Percentiles rank a stretch among this genome's conserved stretches.
These are phyloP conservation scores for Neolentinus lepideus DNA, from an alignment of 1,284 basidiomycete genomes.

Conservation along the genomic window DNA sequence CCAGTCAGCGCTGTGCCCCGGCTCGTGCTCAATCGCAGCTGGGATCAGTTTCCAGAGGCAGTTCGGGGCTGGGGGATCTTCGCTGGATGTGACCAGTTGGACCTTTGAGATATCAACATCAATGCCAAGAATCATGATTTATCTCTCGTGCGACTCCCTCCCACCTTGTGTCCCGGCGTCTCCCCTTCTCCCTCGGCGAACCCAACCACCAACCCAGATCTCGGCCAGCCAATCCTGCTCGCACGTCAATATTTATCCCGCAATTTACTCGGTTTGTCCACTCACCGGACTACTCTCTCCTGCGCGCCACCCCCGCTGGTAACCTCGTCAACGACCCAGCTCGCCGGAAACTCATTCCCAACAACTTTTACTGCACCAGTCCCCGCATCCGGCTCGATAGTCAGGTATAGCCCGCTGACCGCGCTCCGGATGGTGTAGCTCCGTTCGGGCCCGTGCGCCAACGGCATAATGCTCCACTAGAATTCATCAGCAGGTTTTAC, in stretches of 20 bases:
- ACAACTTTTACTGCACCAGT: not conserved
- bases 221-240: not conserved
- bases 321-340: not conserved
- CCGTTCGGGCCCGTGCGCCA: not conserved
- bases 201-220: not conserved
- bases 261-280: too few species aligned
- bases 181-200: not conserved
- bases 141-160: not conserved
- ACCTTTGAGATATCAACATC: not conserved
- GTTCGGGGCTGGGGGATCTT: not conserved
- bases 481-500: not conserved
- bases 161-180: not conserved
- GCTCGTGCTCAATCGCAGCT: not conserved
- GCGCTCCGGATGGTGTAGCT: not conserved
- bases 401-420: not conserved
- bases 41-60: not conserved
- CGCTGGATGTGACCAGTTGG: not conserved
- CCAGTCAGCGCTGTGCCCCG: not conserved
- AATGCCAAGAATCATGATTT: too few species aligned
- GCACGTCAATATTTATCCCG: not conserved
- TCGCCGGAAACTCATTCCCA: not conserved
- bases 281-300: not conserved
- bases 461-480: not conserved
- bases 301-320: not conserved
- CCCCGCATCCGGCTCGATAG: not conserved